Conservation (phyloP, 345 rosid species). For the Isatis tinctoria region DNA sequence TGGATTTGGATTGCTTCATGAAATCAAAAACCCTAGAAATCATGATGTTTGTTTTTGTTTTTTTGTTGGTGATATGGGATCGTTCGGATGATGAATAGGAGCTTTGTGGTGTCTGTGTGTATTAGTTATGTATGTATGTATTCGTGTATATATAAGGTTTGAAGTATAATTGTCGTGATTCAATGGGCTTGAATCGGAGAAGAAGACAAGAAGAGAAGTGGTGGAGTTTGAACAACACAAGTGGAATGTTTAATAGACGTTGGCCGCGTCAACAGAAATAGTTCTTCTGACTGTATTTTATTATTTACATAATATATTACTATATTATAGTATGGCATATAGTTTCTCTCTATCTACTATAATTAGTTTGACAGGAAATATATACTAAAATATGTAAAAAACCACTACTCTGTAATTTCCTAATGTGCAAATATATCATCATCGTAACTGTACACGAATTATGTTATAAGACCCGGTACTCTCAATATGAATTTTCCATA, state of each 20-base stretch:
- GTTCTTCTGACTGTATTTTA: neutral
- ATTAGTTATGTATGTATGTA: neutral
- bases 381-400: neutral
- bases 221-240: slow-evolving; percentile 27
- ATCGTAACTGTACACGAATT: neutral
- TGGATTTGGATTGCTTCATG: slow-evolving; percentile 27
- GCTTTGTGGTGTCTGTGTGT: neutral
- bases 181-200: slow-evolving; percentile 31
- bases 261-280: slow-evolving; percentile 24
- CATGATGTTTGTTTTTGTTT: slow-evolving; percentile 5
- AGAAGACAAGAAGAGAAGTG: slow-evolving; percentile 19
- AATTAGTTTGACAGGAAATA: slow-evolving; percentile 4
- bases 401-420: neutral
- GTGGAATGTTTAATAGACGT: slow-evolving; percentile 33
- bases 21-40: slow-evolving; percentile 29
- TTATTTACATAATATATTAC: neutral
- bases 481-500: neutral
- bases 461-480: neutral
- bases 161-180: slow-evolving; percentile 23
- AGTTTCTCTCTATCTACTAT: slow-evolving; percentile 5
- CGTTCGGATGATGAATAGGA: neutral
- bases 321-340: neutral
- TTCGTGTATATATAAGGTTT: slow-evolving; percentile 6
- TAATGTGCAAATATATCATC: neutral
- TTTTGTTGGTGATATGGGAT: slow-evolving; percentile 3